Percentiles rank a stretch among this genome's conserved stretches.
Conservation (phyloP, 805 yeast species). For the Cephaloascus albidus region DNA sequence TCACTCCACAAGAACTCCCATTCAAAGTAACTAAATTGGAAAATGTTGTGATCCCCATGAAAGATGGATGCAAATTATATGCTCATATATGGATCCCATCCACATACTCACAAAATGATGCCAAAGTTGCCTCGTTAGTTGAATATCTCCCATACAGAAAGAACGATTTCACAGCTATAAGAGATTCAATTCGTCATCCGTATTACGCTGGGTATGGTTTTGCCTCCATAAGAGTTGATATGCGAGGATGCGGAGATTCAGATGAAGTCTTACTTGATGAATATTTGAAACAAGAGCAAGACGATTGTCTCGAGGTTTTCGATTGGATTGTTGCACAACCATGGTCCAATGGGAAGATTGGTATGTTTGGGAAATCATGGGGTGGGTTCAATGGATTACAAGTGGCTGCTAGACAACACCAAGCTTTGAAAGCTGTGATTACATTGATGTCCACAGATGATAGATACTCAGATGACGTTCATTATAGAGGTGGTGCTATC, state of each 20-base stretch:
- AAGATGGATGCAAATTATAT: conserved; percentile 25
- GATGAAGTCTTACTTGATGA: conserved; percentile 31
- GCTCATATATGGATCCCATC: conserved; percentile 37
- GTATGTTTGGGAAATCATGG: conserved; percentile 41
- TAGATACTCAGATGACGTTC: conserved; percentile 39
- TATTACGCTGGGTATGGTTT: conserved; percentile 37
- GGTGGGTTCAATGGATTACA: conserved; percentile 39
- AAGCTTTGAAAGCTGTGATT: conserved; percentile 32
- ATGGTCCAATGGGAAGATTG: conserved; percentile 38
- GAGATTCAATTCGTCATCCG: conserved; percentile 37
- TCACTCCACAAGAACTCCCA: conserved; percentile 16
- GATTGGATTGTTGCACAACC: conserved; percentile 29
- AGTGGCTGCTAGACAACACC: conserved; percentile 36
- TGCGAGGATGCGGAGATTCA: conserved; percentile 36
- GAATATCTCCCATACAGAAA: conserved; percentile 39
- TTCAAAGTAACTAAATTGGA: conserved; percentile 19
- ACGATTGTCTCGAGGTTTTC: conserved; percentile 30
- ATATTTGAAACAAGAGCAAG: conserved; percentile 32
- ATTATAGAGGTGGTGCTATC: conserved; percentile 36
- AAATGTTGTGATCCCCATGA: conserved; percentile 24
- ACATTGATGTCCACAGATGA: conserved; percentile 38
- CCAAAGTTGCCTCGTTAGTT: conserved; percentile 24
- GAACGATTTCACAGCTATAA: conserved; percentile 30
- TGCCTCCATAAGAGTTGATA: conserved; percentile 34
- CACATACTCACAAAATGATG: conserved; percentile 14